phyloP scores from a whole-genome alignment of 2,329 filamentous ascomycete species.

The Dryadomyces quercivorus region DNA sequence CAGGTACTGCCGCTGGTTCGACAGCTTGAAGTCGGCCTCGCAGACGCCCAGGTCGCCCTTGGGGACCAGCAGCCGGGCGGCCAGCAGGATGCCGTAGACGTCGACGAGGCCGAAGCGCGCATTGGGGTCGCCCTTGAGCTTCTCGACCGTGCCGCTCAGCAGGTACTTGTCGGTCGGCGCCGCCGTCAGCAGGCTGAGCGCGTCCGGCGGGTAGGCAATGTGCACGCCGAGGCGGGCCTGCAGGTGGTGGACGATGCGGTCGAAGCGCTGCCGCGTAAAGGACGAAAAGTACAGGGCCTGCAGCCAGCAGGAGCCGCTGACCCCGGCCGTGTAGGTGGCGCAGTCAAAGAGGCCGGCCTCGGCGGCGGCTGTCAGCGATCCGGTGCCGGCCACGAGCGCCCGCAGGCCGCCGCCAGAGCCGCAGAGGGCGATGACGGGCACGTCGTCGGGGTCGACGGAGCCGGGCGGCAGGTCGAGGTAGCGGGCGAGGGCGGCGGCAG shows the following conservation, averaged over 20 bases:
- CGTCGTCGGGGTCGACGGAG: conserved; percentile 78
- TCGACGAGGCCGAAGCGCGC: conserved; percentile 87
- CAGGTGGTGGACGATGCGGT: conserved; percentile 66
- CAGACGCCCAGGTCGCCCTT: conserved; percentile 70
- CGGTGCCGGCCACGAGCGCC: conserved; percentile 80
- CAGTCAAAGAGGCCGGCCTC: conserved; percentile 90
- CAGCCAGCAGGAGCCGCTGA: conserved; percentile 93
- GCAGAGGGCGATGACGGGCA: conserved; percentile 87
- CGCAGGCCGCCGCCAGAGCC: conserved; percentile 86
- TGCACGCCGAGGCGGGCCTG: conserved; percentile 77
- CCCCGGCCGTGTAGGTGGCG: conserved; percentile 85
- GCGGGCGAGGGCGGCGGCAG: conserved; percentile 60
- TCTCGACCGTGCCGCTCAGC: conserved; percentile 79
- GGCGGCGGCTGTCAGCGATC: conserved; percentile 71
- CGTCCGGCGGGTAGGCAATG: conserved; percentile 82
- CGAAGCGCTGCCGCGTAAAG: conserved; percentile 55
- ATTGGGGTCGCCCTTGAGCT: conserved; percentile 68
- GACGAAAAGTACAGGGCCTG: conserved; percentile 80
- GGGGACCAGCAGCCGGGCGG: conserved; percentile 73
- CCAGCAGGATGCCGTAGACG: conserved; percentile 77
- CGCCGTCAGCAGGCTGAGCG: conserved; percentile 68
- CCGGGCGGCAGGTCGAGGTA: conserved; percentile 66
- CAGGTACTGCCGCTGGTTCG: conserved; percentile 67
- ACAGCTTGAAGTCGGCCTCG: conserved; percentile 76
- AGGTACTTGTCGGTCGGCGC: conserved; percentile 90